Evolutionary conservation across 2,329 filamentous ascomycete genomes (phyloP).

Genomic region (Calonectria honghensis): DNA sequence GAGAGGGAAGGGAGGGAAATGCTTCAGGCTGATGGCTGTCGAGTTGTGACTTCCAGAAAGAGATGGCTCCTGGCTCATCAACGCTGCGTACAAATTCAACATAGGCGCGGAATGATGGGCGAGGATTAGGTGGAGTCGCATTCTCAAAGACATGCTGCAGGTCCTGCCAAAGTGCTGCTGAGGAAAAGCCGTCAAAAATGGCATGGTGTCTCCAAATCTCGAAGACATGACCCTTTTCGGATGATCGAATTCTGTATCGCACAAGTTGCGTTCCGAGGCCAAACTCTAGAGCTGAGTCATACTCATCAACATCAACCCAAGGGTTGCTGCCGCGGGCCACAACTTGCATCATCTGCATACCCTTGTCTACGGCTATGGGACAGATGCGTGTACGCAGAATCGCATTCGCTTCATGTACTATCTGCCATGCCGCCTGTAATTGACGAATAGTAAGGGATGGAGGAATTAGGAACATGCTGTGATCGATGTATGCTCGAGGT

Average conservation of each 20-base stretch:
- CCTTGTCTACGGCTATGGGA: neutral
- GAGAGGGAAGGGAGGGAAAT: neutral
- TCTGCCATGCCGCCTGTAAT: neutral
- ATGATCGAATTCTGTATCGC: neutral
- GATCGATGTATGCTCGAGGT: neutral
- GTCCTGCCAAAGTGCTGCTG: neutral
- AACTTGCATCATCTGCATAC: neutral
- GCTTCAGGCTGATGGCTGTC: neutral
- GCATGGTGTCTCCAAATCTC: conserved; percentile 2
- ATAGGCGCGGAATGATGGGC: neutral
- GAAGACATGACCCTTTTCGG: neutral
- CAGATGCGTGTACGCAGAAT: neutral
- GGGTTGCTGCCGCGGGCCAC: neutral
- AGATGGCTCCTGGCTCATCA: neutral
- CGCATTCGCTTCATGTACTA: neutral
- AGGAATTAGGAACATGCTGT: neutral
- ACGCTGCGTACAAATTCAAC: neutral
- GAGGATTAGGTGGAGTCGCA: neutral
- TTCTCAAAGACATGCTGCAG: neutral
- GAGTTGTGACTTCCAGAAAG: neutral
- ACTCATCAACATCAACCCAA: neutral
- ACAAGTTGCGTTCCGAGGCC: neutral
- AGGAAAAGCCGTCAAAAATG: conserved; percentile 3
- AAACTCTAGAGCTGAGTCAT: neutral
- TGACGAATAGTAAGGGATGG: neutral